Conservation (phyloP, 345 rosid genomes). For the Salix purpurea region DNA sequence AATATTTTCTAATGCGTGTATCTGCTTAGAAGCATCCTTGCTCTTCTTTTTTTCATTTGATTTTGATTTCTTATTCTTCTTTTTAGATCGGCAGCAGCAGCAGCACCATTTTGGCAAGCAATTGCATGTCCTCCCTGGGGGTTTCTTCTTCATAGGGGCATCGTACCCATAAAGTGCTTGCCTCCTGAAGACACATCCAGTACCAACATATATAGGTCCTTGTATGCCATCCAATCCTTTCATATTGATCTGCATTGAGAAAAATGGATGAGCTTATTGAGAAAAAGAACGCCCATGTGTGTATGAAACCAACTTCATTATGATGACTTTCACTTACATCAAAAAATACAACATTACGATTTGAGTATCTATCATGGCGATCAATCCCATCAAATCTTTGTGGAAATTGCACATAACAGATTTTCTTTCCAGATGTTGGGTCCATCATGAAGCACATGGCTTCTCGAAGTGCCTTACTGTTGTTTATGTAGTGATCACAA, state of each 20-base stretch:
- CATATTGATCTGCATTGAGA: constrained; percentile 71
- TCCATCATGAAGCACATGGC: constrained; percentile 23
- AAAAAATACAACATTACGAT: constrained; percentile 16
- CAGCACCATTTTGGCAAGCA: constrained; percentile 84
- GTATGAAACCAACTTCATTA: background rate
- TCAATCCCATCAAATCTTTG: constrained; percentile 20
- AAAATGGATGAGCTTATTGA: constrained; percentile 2
- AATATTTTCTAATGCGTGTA: constrained; percentile 61
- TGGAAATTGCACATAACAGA: constrained; percentile 18
- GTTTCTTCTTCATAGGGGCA: constrained; percentile 73
- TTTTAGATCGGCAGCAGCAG: constrained; percentile 39
- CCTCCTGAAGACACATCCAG: constrained; percentile 92
- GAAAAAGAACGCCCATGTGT: background rate
- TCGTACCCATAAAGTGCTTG: constrained; percentile 81
- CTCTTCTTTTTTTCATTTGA: constrained; percentile 38
- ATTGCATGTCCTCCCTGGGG: constrained; percentile 64
- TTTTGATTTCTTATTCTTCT: constrained; percentile 46
- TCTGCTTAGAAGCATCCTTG: constrained; percentile 63
- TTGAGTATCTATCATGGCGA: constrained; percentile 20
- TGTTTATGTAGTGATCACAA: constrained; percentile 19
- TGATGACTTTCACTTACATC: constrained; percentile 10
- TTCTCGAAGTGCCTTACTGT: constrained; percentile 15
- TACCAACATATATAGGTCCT: constrained; percentile 93
- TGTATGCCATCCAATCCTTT: constrained; percentile 91
- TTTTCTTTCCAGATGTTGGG: constrained; percentile 15